phyloP scores from a whole-genome alignment of 129 eudicot species.

The Erigeron canadensis region DNA sequence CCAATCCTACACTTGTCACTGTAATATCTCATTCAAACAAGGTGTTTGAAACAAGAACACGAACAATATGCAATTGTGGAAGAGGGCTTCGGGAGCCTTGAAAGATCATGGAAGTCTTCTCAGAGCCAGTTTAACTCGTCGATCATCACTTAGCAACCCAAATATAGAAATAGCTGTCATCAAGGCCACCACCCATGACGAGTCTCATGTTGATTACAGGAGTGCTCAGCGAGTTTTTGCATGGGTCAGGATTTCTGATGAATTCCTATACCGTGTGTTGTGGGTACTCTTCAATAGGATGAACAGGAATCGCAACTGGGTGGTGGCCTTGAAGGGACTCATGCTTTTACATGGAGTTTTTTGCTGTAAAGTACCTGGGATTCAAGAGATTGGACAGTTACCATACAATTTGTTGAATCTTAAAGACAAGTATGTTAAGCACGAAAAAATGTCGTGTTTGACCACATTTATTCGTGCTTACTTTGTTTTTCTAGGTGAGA shows the following conservation, averaged over 20 bases:
- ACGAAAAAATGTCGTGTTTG: slow-evolving; percentile 23
- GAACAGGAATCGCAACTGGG: slow-evolving; percentile 52
- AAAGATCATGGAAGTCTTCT: slow-evolving; percentile 67
- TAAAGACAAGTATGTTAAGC: slow-evolving; percentile 32
- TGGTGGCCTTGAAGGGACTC: slow-evolving; percentile 63
- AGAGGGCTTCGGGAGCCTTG: slow-evolving; percentile 52
- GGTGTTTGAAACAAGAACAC: neutral
- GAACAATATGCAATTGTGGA: slow-evolving; percentile 59
- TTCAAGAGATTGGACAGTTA: slow-evolving; percentile 55
- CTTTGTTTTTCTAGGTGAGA: slow-evolving; percentile 55
- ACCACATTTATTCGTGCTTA: slow-evolving; percentile 51
- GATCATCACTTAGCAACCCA: slow-evolving; percentile 52
- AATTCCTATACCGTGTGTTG: slow-evolving; percentile 41
- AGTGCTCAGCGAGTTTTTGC: slow-evolving; percentile 47
- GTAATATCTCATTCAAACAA: slow-evolving; percentile 16
- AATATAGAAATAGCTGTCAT: slow-evolving; percentile 57
- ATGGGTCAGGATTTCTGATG: slow-evolving; percentile 53
- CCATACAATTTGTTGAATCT: slow-evolving; percentile 63
- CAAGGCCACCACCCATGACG: slow-evolving; percentile 70
- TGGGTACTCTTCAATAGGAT: slow-evolving; percentile 48
- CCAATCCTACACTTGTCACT: slow-evolving; percentile 20
- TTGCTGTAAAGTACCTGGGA: slow-evolving; percentile 44
- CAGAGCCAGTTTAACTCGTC: slow-evolving; percentile 39
- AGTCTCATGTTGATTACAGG: slow-evolving; percentile 37
- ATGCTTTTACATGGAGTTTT: slow-evolving; percentile 66